A percentile compares a stretch with the other conserved stretches of the same genome.
Evolutionary conservation across 257 asterid genomes (phyloP).

Genomic region (Solanum etuberosum): DNA sequence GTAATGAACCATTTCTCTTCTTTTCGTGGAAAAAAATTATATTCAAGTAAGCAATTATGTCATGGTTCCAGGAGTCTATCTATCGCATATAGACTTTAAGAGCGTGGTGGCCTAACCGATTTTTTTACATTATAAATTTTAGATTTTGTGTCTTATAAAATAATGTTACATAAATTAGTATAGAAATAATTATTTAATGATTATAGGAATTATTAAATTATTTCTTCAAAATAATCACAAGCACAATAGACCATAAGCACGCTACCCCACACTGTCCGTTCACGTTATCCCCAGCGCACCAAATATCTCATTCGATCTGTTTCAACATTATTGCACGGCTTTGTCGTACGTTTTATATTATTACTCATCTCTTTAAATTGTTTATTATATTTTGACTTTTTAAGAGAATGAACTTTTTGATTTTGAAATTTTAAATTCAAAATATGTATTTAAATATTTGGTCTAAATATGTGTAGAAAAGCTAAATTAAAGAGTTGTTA

Average conservation of each 20-base stretch:
- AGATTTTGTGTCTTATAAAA: no score
- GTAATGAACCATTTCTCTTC: no score
- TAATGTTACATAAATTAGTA: no score
- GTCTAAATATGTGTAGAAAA: neutral
- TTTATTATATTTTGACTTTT: neutral
- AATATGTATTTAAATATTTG: no score
- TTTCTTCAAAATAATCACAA: neutral
- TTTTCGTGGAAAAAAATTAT: no score
- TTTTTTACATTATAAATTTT: no score
- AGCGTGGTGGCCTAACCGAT: no score
- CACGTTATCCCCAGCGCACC: neutral
- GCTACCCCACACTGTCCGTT: neutral
- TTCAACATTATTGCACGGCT: neutral
- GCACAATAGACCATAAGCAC: neutral
- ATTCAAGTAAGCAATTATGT: no score
- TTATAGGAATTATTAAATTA: neutral
- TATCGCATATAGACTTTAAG: no score
- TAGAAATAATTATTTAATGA: neutral
- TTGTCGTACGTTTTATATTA: neutral
- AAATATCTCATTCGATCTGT: neutral
- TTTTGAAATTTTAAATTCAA: no score
- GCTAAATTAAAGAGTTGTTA: rapidly evolving
- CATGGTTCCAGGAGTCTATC: no score
- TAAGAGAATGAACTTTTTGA: neutral
- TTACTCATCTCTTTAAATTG: neutral